These are phyloP conservation scores for Fusarium xylarioides DNA, from an alignment of 2,329 filamentous ascomycete species.

Conservation along the genomic window DNA sequence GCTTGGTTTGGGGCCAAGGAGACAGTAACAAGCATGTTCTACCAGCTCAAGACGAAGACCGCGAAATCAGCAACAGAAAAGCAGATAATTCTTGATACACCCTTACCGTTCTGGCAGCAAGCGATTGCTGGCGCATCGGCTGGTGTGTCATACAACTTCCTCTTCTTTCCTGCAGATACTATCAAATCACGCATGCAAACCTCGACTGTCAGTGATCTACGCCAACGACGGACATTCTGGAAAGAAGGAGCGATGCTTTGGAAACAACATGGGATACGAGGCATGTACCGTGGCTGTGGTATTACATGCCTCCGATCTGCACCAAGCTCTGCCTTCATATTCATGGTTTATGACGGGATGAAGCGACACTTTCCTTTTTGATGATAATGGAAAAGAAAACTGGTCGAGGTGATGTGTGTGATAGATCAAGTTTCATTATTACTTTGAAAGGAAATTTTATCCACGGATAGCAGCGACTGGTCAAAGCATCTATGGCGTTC, in stretches of 20 bases:
- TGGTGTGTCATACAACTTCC: constrained; percentile 94
- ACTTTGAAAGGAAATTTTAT: constrained; percentile 9
- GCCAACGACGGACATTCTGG: constrained; percentile 72
- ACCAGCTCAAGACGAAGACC: constrained; percentile 60
- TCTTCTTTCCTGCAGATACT: constrained; percentile 97
- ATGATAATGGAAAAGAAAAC: neutral
- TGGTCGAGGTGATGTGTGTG: neutral
- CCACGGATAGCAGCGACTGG: neutral
- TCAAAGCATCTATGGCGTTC: constrained; percentile 38
- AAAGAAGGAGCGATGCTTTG: constrained; percentile 79
- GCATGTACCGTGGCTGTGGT: constrained; percentile 92
- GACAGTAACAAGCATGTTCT: constrained; percentile 77
- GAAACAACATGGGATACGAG: constrained; percentile 81
- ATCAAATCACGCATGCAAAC: constrained; percentile 99
- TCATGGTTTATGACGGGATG: constrained; percentile 91
- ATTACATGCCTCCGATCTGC: constrained; percentile 89
- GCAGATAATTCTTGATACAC: constrained; percentile 55
- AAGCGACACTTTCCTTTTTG: constrained; percentile 71
- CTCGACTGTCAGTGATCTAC: constrained; percentile 69
- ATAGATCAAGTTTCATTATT: neutral
- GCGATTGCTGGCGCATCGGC: constrained; percentile 87
- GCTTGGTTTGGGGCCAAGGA: constrained; percentile 97
- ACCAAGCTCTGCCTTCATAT: constrained; percentile 97
- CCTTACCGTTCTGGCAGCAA: constrained; percentile 85
- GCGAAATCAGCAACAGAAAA: constrained; percentile 53